Evolutionary conservation across 2,329 filamentous ascomycete species (phyloP), one percentile per base, ranked within the genome.

Genomic region (Paecilomyces variotii): DNA sequence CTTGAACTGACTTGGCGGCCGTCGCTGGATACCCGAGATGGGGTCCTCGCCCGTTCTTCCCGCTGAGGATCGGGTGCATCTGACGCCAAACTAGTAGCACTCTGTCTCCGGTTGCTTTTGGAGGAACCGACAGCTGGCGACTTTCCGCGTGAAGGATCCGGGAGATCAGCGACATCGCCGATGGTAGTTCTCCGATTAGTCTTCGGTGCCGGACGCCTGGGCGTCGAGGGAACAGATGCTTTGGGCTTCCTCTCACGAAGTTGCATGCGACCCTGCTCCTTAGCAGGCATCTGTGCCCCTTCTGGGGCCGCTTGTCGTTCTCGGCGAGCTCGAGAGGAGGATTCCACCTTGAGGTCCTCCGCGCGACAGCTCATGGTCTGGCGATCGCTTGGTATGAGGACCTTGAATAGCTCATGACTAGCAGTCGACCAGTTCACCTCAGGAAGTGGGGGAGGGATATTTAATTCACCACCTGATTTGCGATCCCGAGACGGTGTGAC

Each of bases 391-490:
- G 93, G 94, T 58, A 97, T 88, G 25, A 97, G 82, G 3, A 95
- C 73, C 69, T 90, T 91, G 67, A 86, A 89, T 11, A 97, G 77
- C 70, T 96, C 91, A 65, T 90, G 84, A 0, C 90, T 84, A n/a
- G 92, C 91, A 28, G 88, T 83, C 0, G 87, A 84, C 94, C 93
- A 97, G 51, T 89, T 83, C 0, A 97, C 87, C 52, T 92, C 88
- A 2, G 92, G 91, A 0, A 88, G 84, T 7, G 90, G 89, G 0
- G 88, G 87, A 2, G 86, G 84, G 2, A 84, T 80, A 30, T 67
- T 67, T 2, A 66, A 63, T 10, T 72, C 71, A 1, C 62, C 52
- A 55, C 60, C 65, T 10, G 64, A 70, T 56, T 63, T 72, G 12
- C 72, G 70, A 62, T 89, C 78, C 61, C 85, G 88, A 7, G 85